phyloP scores from a whole-genome alignment of 2,329 filamentous ascomycete species.

The Cladophialophora exuberans region DNA sequence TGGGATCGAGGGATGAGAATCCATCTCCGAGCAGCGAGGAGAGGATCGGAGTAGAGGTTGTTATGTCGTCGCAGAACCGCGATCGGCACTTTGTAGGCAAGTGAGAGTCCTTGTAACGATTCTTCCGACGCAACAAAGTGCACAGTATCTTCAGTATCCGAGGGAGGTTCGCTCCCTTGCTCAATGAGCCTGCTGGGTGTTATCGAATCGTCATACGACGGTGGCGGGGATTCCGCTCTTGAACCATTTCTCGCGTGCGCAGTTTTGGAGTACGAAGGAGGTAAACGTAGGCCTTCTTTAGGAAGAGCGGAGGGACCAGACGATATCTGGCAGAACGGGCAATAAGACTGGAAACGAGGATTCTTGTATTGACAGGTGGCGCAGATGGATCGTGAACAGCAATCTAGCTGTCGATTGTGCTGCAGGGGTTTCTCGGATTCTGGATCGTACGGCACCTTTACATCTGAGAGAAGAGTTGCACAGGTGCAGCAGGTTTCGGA shows the following conservation, averaged over 20 bases:
- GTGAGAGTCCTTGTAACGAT: conserved; percentile 67
- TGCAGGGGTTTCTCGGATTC: conserved; percentile 65
- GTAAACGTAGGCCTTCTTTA: conserved; percentile 61
- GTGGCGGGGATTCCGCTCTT: conserved; percentile 19
- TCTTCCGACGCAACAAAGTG: conserved; percentile 78
- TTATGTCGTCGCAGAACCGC: conserved; percentile 67
- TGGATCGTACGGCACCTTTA: conserved; percentile 56
- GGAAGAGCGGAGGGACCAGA: conserved; percentile 60
- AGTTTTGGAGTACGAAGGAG: conserved; percentile 36
- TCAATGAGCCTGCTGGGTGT: conserved; percentile 6
- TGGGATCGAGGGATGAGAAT: conserved; percentile 71
- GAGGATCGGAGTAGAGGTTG: conserved; percentile 70
- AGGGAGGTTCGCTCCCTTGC: conserved; percentile 5
- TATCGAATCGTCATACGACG: conserved; percentile 23
- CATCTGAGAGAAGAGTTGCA: conserved; percentile 62
- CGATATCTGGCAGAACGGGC: conserved; percentile 78
- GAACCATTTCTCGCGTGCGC: background rate
- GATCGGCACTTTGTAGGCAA: conserved; percentile 71
- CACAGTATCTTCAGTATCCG: conserved; percentile 59
- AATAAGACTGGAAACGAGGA: conserved; percentile 66
- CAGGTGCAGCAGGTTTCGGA: conserved; percentile 67
- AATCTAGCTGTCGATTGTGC: conserved; percentile 65
- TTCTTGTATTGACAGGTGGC: conserved; percentile 69
- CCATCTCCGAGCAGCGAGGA: conserved; percentile 70
- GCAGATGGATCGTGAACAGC: conserved; percentile 74